These are phyloP conservation scores for Mucor saturninus DNA, from an alignment of 371 early-diverging fungal genomes.

Conservation along the genomic window DNA sequence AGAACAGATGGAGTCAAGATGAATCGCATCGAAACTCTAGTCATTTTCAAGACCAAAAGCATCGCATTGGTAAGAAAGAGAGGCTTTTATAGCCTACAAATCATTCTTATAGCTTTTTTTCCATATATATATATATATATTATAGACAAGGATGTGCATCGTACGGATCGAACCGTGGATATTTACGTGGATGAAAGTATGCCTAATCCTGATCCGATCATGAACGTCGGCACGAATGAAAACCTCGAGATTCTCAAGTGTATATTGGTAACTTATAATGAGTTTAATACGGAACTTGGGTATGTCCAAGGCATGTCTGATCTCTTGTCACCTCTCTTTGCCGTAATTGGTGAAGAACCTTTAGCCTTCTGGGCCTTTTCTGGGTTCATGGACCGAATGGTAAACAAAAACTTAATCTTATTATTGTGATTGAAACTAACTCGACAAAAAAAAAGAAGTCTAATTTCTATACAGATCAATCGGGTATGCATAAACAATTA, in stretches of 20 bases:
- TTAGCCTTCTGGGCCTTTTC: constrained; percentile 91
- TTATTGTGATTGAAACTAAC: neutral
- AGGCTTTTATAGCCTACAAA: too few species aligned
- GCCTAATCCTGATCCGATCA: constrained; percentile 60
- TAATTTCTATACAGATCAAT: constrained; percentile 84
- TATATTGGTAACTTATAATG: constrained; percentile 87
- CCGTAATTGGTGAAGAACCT: constrained; percentile 82
- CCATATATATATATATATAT: neutral
- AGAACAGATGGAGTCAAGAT: constrained; percentile 75
- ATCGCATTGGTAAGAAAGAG: constrained; percentile 70
- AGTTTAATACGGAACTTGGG: constrained; percentile 62
- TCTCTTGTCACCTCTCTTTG: constrained; percentile 85
- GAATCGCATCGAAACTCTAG: constrained; percentile 51
- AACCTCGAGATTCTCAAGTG: constrained; percentile 80
- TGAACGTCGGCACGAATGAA: constrained; percentile 61
- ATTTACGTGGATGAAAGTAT: constrained; percentile 76
- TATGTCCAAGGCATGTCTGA: constrained; percentile 99
- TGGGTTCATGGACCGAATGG: constrained; percentile 87
- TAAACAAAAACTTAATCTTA: constrained; percentile 28
- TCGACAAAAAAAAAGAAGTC: constrained; percentile 44
- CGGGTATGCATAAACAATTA: constrained; percentile 89
- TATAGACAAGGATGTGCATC: constrained; percentile 89
- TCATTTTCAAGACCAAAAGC: constrained; percentile 79
- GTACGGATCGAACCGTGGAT: constrained; percentile 86
- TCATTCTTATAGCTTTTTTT: too few species aligned